phyloP scores from a whole-genome alignment of 768 basidiomycete genomes.

The Lyophyllum atratum region DNA sequence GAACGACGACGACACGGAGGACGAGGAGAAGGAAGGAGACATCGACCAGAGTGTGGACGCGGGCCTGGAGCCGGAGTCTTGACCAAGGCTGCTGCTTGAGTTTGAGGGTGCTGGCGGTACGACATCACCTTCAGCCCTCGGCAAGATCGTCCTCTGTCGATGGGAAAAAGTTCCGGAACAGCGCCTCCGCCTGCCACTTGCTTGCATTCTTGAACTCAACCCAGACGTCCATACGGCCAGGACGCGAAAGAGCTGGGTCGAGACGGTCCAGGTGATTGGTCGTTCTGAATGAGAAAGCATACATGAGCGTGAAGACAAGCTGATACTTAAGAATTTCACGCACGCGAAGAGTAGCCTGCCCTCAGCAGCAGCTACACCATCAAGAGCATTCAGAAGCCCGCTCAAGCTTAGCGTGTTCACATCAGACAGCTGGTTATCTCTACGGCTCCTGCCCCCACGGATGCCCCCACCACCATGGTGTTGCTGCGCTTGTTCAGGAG shows the following conservation, averaged over 20 bases:
- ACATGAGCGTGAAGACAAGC: background rate
- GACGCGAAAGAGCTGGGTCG: slow-evolving; percentile 89
- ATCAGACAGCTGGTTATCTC: slow-evolving; percentile 64
- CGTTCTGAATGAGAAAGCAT: slow-evolving; percentile 46
- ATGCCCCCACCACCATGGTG: slow-evolving; percentile 17
- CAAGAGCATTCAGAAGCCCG: slow-evolving; percentile 81
- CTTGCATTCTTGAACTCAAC: slow-evolving; percentile 88
- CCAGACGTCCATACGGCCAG: slow-evolving; percentile 93
- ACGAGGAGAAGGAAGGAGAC: slow-evolving; percentile 26
- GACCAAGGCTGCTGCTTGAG: background rate
- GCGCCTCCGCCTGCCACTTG: slow-evolving; percentile 81
- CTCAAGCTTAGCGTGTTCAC: slow-evolving; percentile 82
- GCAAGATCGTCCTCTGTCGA: slow-evolving; percentile 54
- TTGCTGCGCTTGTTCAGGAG: slow-evolving; percentile 24
- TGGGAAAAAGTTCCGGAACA: slow-evolving; percentile 92
- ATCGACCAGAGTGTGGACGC: slow-evolving; percentile 25
- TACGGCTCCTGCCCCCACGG: slow-evolving; percentile 33
- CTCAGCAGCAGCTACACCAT: slow-evolving; percentile 86
- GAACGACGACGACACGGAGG: slow-evolving; percentile 28
- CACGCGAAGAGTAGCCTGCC: slow-evolving; percentile 89
- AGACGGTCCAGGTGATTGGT: slow-evolving; percentile 91
- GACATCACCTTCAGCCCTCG: slow-evolving; percentile 33
- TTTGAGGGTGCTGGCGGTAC: slow-evolving; percentile 6
- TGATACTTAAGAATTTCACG: slow-evolving; percentile 43
- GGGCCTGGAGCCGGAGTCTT: slow-evolving; percentile 7